These are phyloP conservation scores for Botryosphaeria agaves DNA, from an alignment of 2,329 filamentous ascomycete species.

Conservation along the genomic window DNA sequence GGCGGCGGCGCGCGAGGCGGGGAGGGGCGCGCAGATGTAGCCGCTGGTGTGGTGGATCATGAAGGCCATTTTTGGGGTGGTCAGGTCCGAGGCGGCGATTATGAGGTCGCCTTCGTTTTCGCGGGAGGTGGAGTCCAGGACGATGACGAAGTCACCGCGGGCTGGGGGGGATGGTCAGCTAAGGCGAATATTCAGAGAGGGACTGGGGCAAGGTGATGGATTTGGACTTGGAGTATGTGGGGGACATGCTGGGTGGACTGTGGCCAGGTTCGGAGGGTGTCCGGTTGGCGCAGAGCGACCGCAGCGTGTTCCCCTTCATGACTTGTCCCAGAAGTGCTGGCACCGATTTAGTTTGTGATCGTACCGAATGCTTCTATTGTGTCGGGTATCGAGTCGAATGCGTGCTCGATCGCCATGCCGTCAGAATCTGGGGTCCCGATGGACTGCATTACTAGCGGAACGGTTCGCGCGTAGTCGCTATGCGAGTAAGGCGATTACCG, in stretches of 20 bases:
- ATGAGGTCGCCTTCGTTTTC: slow-evolving; percentile 99
- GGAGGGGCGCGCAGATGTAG: slow-evolving; percentile 77
- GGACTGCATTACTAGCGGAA: no score
- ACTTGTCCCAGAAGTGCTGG: slow-evolving; percentile 1
- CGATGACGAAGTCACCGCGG: slow-evolving; percentile 77
- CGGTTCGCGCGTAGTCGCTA: no score
- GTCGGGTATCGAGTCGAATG: slow-evolving; percentile 28
- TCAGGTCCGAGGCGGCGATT: slow-evolving; percentile 73
- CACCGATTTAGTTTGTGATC: slow-evolving; percentile 1
- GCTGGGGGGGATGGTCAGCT: slow-evolving; percentile 9
- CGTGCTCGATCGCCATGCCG: slow-evolving; percentile 5
- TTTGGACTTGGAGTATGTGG: no score
- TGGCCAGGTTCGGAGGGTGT: no score
- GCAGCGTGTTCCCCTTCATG: no score
- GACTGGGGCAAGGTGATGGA: slow-evolving; percentile 2
- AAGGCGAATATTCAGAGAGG: not conserved
- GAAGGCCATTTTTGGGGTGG: slow-evolving; percentile 85
- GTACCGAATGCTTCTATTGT: slow-evolving; percentile 26
- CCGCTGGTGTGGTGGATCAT: slow-evolving; percentile 82
- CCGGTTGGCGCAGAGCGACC: no score
- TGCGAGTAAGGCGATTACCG: no score
- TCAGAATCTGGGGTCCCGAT: no score
- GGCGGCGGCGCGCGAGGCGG: slow-evolving; percentile 45
- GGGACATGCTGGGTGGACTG: no score
- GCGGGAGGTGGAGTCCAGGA: slow-evolving; percentile 79